These are phyloP conservation scores for Bipolaris victoriae DNA, from an alignment of 2,329 filamentous ascomycete genomes.

Conservation along the genomic window DNA sequence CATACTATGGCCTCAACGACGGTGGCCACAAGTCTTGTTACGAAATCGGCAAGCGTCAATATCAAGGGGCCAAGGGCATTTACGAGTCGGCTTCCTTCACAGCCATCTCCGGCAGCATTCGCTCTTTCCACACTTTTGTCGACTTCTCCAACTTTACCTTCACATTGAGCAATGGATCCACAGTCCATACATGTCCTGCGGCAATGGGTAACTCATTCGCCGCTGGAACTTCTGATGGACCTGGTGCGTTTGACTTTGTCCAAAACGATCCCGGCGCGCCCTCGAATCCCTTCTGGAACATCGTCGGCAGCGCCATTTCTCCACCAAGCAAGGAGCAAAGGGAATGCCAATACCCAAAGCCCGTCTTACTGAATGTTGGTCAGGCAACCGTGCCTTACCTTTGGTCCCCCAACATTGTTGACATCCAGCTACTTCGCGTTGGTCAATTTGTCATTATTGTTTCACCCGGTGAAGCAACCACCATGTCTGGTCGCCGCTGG, in stretches of 20 bases:
- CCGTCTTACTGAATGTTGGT: constrained; percentile 86
- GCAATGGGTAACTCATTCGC: constrained; percentile 92
- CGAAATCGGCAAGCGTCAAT: constrained; percentile 78
- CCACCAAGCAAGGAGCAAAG: constrained; percentile 72
- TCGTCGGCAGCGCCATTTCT: constrained; percentile 75
- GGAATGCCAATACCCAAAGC: constrained; percentile 79
- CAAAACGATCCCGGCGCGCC: constrained; percentile 81
- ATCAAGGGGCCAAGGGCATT: constrained; percentile 62
- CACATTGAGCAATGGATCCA: constrained; percentile 71
- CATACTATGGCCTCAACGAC: constrained; percentile 70
- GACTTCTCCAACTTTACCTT: constrained; percentile 81
- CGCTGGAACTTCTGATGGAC: constrained; percentile 89
- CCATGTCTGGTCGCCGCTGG: constrained; percentile 91
- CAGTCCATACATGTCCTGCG: constrained; percentile 78
- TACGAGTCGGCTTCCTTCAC: constrained; percentile 61
- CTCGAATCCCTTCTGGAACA: constrained; percentile 78
- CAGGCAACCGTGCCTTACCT: constrained; percentile 77
- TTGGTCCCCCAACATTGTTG: constrained; percentile 91
- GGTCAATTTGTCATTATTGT: constrained; percentile 86
- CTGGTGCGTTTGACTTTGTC: constrained; percentile 90
- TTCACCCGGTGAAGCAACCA: constrained; percentile 85
- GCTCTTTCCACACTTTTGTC: constrained; percentile 83
- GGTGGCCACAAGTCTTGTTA: constrained; percentile 71
- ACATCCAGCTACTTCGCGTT: constrained; percentile 83
- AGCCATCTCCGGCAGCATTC: constrained; percentile 68